These are phyloP conservation scores for Fallopia convolvulus DNA, from an alignment of 148 eudicot species.

Conservation along the genomic window DNA sequence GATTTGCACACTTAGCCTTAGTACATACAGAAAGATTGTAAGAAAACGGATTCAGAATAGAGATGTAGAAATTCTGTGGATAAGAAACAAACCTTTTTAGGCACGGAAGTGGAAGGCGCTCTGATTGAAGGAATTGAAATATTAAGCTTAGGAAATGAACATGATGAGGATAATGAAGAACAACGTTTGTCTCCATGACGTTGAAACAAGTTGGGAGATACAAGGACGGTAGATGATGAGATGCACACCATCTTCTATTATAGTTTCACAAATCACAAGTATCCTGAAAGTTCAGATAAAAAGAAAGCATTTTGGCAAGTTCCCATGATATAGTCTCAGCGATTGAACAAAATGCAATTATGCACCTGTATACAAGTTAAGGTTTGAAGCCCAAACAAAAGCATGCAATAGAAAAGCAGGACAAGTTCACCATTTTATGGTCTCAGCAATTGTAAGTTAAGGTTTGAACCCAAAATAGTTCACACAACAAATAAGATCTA, in stretches of 20 bases:
- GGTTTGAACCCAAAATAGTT: background rate
- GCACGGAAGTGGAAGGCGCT: conserved; percentile 18
- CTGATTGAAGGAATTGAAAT: conserved; percentile 27
- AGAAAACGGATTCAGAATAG: background rate
- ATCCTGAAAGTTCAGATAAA: conserved; percentile 13
- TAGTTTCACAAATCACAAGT: background rate
- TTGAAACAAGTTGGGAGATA: conserved; percentile 29
- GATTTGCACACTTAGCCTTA: too few relatives aligned
- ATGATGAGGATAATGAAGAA: conserved; percentile 57
- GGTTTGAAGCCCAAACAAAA: background rate
- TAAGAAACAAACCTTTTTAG: conserved; percentile 29
- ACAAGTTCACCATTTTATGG: background rate
- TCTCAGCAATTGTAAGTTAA: too few relatives aligned
- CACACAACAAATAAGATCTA: background rate
- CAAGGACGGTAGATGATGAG: conserved; percentile 30
- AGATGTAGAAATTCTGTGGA: background rate
- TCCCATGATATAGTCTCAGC: background rate
- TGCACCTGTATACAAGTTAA: background rate
- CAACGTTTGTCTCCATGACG: conserved; percentile 27
- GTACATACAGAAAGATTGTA: background rate
- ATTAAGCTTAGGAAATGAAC: conserved; percentile 44
- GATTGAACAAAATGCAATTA: background rate
- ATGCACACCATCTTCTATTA: conserved; percentile 31
- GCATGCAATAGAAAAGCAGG: background rate
- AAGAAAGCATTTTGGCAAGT: background rate